phyloP scores from a whole-genome alignment of 148 eudicot genomes.

The Talinum fruticosum region DNA sequence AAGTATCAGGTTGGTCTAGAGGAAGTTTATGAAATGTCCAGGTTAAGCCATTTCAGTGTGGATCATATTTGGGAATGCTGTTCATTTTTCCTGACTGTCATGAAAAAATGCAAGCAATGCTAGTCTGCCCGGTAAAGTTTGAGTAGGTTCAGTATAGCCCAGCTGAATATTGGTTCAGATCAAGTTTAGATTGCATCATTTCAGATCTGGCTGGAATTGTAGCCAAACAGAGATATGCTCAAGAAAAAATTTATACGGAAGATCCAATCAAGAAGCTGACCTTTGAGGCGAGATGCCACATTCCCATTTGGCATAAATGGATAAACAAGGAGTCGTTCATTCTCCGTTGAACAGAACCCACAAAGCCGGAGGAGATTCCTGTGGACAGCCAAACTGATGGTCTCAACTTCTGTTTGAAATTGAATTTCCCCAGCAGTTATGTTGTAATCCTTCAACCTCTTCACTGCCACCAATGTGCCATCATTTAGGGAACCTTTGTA shows the following conservation, averaged over 20 bases:
- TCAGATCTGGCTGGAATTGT: not conserved
- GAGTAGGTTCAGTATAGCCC: not conserved
- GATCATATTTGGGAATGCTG: not conserved
- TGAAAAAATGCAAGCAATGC: not conserved
- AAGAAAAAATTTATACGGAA: not conserved
- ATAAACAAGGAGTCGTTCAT: conserved; percentile 81
- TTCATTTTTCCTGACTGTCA: too few relatives aligned
- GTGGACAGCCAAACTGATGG: conserved; percentile 84
- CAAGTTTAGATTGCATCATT: not conserved
- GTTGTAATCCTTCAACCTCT: conserved; percentile 76
- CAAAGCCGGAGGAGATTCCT: conserved; percentile 77
- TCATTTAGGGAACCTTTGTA: conserved; percentile 70
- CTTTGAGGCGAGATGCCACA: conserved; percentile 86
- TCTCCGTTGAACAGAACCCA: conserved; percentile 82
- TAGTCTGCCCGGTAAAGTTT: not conserved
- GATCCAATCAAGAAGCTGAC: conserved; percentile 29
- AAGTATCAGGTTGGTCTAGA: not conserved
- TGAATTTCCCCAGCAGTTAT: conserved; percentile 74
- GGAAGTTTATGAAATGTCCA: not conserved
- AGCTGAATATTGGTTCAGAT: not conserved
- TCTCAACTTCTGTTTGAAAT: conserved; percentile 88
- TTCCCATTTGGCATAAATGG: conserved; percentile 89
- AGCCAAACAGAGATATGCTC: too few relatives aligned
- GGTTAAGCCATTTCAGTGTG: not conserved
- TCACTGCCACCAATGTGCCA: conserved; percentile 80